These are phyloP conservation scores for Cynara cardunculus DNA, from an alignment of 129 eudicot genomes.

Conservation along the genomic window DNA sequence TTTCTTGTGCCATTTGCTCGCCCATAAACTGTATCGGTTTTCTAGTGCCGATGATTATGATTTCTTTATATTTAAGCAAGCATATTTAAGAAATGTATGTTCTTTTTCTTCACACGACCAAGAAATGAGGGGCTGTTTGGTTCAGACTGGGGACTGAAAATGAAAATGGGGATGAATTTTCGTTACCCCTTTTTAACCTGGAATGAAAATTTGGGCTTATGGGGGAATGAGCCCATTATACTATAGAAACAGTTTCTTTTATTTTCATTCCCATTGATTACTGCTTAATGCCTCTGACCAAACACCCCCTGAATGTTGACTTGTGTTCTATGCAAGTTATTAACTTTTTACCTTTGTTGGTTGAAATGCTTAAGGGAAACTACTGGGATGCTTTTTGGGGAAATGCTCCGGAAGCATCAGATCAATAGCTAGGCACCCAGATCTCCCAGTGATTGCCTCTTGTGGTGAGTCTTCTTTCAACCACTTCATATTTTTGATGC, in stretches of 20 bases:
- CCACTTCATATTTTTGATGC: constrained; percentile 7
- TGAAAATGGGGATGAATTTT: too few relatives aligned
- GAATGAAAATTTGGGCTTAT: too few relatives aligned
- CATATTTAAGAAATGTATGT: neutral
- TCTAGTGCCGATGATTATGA: neutral
- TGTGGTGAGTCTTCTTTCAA: constrained; percentile 62
- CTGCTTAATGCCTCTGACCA: too few relatives aligned
- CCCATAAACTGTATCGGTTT: neutral
- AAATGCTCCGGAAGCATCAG: constrained; percentile 98
- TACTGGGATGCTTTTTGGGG: constrained; percentile 87
- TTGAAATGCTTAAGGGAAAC: constrained; percentile 54
- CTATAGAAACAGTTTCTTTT: too few relatives aligned
- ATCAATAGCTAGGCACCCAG: constrained; percentile 79
- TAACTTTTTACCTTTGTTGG: neutral
- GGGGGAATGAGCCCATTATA: too few relatives aligned
- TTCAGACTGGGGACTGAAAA: too few relatives aligned
- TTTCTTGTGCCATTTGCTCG: neutral
- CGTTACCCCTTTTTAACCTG: too few relatives aligned
- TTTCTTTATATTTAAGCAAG: neutral
- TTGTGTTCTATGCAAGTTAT: neutral
- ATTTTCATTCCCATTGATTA: too few relatives aligned
- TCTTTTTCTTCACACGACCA: neutral
- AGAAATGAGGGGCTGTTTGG: too few relatives aligned
- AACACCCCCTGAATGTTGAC: too few relatives aligned
- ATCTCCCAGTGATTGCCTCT: constrained; percentile 89